Base-by-base conservation (phyloP, 306 rosid genomes). In the Cicer pinnatifidum region DNA sequence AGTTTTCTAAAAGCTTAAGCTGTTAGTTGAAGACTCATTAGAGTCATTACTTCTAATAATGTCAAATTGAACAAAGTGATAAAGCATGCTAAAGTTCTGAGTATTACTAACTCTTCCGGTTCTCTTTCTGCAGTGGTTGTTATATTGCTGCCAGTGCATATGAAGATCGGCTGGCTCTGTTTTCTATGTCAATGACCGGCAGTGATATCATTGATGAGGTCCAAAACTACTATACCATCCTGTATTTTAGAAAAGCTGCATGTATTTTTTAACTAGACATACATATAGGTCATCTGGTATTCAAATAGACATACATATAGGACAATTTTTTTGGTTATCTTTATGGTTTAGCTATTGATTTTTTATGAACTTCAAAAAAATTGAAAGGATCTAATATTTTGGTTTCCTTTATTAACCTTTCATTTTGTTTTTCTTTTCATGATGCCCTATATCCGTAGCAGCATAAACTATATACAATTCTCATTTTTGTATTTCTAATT, bases 61-160 rank as follows among this genome's bases (percentile, higher is more conserved):
- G 45, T 59, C 63, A 17, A 59, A 37, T 54, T 52, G 44, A 60
- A 67, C 10, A 41, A 63, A 71, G 11, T 37, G 47, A 71, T 61
- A 47, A 58, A 82, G 52, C 38, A 75, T 38, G 28, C 62, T 64
- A 19, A 66, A 43, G 39, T 57, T 75, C 46, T 71, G 64, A 44
- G 28, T 51, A 50, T 80, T 35, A 59, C 66, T 35, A 59, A 59
- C 56, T 64, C 70, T 6, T 15, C 8, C 44, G 68, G 38, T 74
- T 82, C 69, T 73, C 81, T 75, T 81, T 85, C 62, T 88, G 57
- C 92, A 91, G 97, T 85, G 98, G 98, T 85, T 89, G 96, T 85
- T 93, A 86, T 84, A 82, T 93, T 77, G 98, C 98, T 84, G 86
- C 82, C 69, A 89, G 98, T 78, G 96, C 96, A 64, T 93, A 86